These are phyloP conservation scores for Smittium mucronatum DNA, from an alignment of 371 early-diverging fungal species.

Conservation along the genomic window DNA sequence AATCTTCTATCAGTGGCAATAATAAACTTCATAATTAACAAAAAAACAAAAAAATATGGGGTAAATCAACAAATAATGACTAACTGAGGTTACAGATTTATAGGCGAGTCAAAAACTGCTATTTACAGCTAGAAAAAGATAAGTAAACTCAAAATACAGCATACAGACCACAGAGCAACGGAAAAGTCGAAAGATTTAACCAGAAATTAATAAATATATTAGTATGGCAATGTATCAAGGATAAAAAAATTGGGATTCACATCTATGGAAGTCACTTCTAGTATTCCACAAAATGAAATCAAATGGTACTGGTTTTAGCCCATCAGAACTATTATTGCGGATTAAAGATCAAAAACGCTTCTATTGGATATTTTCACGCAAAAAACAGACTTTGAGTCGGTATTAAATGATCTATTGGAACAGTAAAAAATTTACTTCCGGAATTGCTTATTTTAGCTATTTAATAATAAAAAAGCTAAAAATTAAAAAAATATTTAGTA, in stretches of 20 bases:
- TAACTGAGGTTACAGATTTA: neutral
- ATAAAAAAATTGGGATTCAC: constrained; percentile 13
- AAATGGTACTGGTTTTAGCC: too few species aligned
- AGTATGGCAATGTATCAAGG: neutral
- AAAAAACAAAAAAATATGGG: neutral
- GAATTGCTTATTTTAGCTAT: too few species aligned
- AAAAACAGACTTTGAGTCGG: too few species aligned
- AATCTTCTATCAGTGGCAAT: constrained; percentile 16
- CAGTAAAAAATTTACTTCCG: too few species aligned
- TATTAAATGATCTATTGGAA: too few species aligned
- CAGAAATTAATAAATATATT: constrained; percentile 13
- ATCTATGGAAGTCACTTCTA: neutral
- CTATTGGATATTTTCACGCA: too few species aligned
- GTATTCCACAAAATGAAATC: too few species aligned
- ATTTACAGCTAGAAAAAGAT: constrained; percentile 15
- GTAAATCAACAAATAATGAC: neutral
- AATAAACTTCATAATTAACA: constrained; percentile 8
- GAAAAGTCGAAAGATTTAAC: constrained; percentile 30
- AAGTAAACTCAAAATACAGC: constrained; percentile 16
- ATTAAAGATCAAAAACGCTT: too few species aligned
- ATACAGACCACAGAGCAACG: constrained; percentile 26
- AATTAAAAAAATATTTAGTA: too few species aligned
- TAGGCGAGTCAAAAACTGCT: constrained; percentile 3
- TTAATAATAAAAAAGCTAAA: too few species aligned
- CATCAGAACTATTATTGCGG: too few species aligned